A percentile compares a stretch with the other conserved stretches of the same genome.
Conservation (phyloP, 768 basidiomycete genomes). For the Cyathus striatus region DNA sequence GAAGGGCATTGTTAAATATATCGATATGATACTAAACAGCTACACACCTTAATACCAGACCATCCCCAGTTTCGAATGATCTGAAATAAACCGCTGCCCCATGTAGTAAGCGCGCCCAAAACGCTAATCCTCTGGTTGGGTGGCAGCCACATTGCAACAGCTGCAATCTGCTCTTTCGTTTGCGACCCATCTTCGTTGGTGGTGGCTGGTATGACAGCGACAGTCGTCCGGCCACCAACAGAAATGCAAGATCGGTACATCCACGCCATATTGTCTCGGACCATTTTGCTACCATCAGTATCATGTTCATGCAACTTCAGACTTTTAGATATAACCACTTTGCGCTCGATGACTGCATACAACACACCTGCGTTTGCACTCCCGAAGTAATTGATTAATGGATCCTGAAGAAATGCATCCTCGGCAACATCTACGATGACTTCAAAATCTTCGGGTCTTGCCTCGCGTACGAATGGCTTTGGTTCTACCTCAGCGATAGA, state of each 20-base stretch:
- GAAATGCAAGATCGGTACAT: slow-evolving; percentile 12
- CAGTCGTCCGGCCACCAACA: slow-evolving; percentile 19
- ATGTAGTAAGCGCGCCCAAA: slow-evolving; percentile 13
- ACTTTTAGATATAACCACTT: too few species aligned
- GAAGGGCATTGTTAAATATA: neutral
- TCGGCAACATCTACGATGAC: slow-evolving; percentile 11
- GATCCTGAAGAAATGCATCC: slow-evolving; percentile 21
- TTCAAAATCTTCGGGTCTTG: slow-evolving; percentile 16
- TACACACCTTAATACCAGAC: slow-evolving; percentile 12
- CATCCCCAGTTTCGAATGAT: slow-evolving; percentile 15
- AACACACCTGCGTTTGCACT: too few species aligned
- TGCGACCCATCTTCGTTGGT: slow-evolving; percentile 1
- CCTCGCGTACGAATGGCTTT: slow-evolving; percentile 7
- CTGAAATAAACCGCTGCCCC: slow-evolving; percentile 11
- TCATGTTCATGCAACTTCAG: neutral
- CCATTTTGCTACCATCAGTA: too few species aligned
- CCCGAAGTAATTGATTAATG: slow-evolving; percentile 22
- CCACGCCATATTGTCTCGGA: slow-evolving; percentile 12
- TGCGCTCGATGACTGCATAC: too few species aligned
- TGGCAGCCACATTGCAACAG: slow-evolving; percentile 20
- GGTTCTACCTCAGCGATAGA: neutral
- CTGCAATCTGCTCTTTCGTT: slow-evolving; percentile 13
- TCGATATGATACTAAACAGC: neutral
- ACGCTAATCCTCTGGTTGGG: slow-evolving; percentile 16
- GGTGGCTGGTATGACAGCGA: slow-evolving; percentile 13